Conservation (phyloP, 768 basidiomycete species). For the Sistotremastrum suecicum region DNA sequence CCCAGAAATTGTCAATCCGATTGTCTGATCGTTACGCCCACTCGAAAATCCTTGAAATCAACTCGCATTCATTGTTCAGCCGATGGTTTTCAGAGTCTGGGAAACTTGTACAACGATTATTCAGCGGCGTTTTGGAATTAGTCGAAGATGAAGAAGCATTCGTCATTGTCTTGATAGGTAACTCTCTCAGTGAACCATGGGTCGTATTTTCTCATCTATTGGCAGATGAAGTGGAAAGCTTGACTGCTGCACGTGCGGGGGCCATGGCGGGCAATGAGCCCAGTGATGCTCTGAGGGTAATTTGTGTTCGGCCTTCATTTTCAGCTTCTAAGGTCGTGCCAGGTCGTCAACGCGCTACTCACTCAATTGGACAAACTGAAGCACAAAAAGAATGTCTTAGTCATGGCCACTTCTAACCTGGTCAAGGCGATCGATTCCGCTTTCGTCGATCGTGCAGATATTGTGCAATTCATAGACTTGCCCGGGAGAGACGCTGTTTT, state of each 20-base stretch:
- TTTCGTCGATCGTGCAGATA: constrained; percentile 94
- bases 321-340: not conserved
- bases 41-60: constrained; percentile 88
- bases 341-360: constrained; percentile 96
- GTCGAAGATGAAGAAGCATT: constrained; percentile 87
- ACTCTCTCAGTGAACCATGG: not conserved
- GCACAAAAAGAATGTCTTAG: constrained; percentile 83
- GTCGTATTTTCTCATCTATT: not conserved
- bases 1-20: constrained; percentile 89
- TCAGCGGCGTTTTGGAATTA: constrained; percentile 77
- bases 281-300: constrained; percentile 78
- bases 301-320: constrained; percentile 10
- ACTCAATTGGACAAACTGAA: constrained; percentile 95
- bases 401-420: constrained; percentile 95
- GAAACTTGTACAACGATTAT: constrained; percentile 90
- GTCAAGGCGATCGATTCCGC: constrained; percentile 90
- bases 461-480: constrained; percentile 86
- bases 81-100: constrained; percentile 99
- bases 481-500: constrained; percentile 88
- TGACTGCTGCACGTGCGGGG: constrained; percentile 89
- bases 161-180: constrained; percentile 88
- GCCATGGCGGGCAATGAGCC: constrained; percentile 95
- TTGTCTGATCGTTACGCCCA: constrained; percentile 71
- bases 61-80: constrained; percentile 94
- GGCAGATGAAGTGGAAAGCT: constrained; percentile 87